Conservation (phyloP, 2,329 filamentous ascomycete genomes). For the Fusarium longipes region DNA sequence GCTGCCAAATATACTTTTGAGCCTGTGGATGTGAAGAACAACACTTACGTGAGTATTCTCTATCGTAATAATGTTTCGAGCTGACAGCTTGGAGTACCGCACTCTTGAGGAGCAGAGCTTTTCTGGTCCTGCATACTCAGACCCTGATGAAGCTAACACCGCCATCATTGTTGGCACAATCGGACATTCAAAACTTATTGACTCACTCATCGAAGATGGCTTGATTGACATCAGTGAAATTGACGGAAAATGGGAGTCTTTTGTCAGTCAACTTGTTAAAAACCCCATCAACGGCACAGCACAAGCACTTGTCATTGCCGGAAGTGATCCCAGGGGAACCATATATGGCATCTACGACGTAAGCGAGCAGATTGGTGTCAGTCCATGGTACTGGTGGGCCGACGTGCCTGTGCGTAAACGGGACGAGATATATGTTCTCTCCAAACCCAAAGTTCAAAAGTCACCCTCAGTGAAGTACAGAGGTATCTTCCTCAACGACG, state of each 20-base stretch:
- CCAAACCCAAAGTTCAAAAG: constrained; percentile 48
- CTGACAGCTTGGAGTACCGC: constrained; percentile 27
- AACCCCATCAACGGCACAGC: constrained; percentile 56
- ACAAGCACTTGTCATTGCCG: constrained; percentile 65
- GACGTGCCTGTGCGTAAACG: constrained; percentile 64
- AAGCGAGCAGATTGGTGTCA: constrained; percentile 69
- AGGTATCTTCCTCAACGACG: constrained; percentile 71
- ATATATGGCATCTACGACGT: constrained; percentile 71
- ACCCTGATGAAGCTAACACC: constrained; percentile 57
- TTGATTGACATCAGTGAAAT: constrained; percentile 61
- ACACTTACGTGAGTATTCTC: constrained; percentile 56
- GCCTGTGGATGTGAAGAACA: constrained; percentile 59
- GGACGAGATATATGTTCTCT: constrained; percentile 60
- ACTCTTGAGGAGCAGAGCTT: constrained; percentile 38
- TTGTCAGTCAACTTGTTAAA: constrained; percentile 66
- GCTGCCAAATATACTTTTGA: constrained; percentile 57
- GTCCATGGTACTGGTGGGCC: constrained; percentile 68
- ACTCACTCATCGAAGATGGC: constrained; percentile 1
- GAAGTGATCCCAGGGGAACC: constrained; percentile 68
- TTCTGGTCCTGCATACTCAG: constrained; percentile 57
- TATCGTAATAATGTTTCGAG: fast-evolving
- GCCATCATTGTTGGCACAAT: constrained; percentile 77
- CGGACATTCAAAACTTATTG: constrained; percentile 71
- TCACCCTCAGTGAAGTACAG: constrained; percentile 69
- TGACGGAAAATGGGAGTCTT: constrained; percentile 76